Conservation (phyloP, 768 basidiomycete genomes). For the Boletus rubroflammeus region DNA sequence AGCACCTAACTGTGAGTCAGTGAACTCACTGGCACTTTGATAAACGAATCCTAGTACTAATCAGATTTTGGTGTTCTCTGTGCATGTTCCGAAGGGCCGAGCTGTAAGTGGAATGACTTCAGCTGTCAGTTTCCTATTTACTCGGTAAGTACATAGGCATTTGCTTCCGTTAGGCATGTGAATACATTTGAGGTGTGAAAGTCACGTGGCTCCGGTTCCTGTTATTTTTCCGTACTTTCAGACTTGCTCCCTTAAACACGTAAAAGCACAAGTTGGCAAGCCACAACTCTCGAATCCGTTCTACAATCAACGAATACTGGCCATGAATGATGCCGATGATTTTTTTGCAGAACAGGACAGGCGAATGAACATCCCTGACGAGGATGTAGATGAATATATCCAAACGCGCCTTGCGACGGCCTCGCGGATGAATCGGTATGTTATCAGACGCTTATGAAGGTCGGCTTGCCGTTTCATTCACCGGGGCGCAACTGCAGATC, state of each 20-base stretch:
- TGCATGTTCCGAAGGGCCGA: not conserved
- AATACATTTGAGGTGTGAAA: constrained; percentile 1
- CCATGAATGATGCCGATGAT: constrained; percentile 37
- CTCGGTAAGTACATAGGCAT: not conserved
- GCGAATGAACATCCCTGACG: constrained; percentile 51
- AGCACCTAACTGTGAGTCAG: not conserved
- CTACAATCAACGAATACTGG: not conserved
- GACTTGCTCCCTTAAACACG: constrained; percentile 7
- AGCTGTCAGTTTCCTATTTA: not conserved
- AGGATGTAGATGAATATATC: constrained; percentile 48
- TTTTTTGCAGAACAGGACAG: constrained; percentile 56
- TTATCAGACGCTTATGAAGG: not conserved
- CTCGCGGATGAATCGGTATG: constrained; percentile 17
- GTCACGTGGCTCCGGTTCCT: constrained; percentile 13
- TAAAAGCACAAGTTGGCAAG: not conserved
- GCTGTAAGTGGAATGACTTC: not conserved
- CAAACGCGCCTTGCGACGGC: constrained; percentile 27
- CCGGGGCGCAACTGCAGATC: constrained; percentile 1
- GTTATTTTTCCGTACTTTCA: not conserved
- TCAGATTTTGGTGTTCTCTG: not conserved
- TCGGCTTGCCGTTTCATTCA: constrained; percentile 6
- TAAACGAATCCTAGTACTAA: not conserved
- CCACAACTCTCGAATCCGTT: not conserved
- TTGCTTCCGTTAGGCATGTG: not conserved
- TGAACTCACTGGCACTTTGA: not conserved